Percentiles rank a stretch among this genome's conserved stretches.
Evolutionary conservation across 768 basidiomycete genomes (phyloP).

Genomic region (Leccinum incarnatum): DNA sequence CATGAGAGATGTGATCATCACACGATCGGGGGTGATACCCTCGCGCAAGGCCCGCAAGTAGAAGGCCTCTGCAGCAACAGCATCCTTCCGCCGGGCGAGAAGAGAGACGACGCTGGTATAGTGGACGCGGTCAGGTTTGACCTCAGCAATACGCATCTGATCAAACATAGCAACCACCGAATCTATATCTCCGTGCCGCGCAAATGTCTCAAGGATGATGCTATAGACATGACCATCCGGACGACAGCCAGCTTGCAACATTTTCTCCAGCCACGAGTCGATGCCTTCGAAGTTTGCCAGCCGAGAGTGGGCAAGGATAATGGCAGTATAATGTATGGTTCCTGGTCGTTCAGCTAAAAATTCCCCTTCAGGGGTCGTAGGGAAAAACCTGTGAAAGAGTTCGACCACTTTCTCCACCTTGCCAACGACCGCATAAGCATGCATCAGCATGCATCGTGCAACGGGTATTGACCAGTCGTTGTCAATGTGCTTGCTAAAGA

Average conservation of each 20-base stretch:
- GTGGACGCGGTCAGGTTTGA: conserved; percentile 46
- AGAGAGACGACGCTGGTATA: conserved; percentile 71
- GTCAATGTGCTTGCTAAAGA: conserved; percentile 38
- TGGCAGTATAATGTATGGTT: conserved; percentile 50
- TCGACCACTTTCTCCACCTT: conserved; percentile 39
- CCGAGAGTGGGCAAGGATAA: conserved; percentile 54
- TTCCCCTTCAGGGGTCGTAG: conserved; percentile 29
- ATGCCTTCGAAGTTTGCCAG: conserved; percentile 47
- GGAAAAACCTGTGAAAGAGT: conserved; percentile 58
- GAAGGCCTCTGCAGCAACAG: conserved; percentile 60
- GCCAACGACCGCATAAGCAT: conserved; percentile 51
- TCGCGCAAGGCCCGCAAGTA: conserved; percentile 63
- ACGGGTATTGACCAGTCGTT: conserved; percentile 23
- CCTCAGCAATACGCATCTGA: conserved; percentile 55
- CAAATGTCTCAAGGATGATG: conserved; percentile 57
- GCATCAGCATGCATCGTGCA: conserved; percentile 49
- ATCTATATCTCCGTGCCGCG: conserved; percentile 51
- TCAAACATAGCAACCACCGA: conserved; percentile 49
- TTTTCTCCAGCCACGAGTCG: conserved; percentile 51
- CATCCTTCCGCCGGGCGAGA: conserved; percentile 61
- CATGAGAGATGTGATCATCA: conserved; percentile 71
- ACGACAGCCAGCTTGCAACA: conserved; percentile 45
- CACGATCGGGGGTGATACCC: conserved; percentile 59
- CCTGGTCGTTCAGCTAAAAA: conserved; percentile 38
- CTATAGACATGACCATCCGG: conserved; percentile 60